phyloP scores from a whole-genome alignment of 345 rosid genomes.

The Rhizophora apiculata region DNA sequence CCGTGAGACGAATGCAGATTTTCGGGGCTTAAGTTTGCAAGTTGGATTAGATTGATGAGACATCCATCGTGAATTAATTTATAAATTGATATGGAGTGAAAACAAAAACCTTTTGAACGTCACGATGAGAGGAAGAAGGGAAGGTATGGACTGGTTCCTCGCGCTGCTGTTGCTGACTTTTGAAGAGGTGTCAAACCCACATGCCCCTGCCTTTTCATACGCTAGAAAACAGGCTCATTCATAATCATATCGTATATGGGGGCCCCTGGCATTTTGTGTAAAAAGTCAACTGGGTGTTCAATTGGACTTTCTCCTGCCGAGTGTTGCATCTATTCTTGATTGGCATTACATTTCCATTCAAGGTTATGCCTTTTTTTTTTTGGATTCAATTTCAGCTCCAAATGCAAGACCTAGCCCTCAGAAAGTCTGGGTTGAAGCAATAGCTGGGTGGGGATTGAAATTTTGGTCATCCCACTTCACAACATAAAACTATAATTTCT shows the following conservation, averaged over 20 bases:
- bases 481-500: too few species aligned
- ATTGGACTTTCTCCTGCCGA: not conserved
- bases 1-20: conserved; percentile 10
- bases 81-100: not conserved
- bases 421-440: too few species aligned
- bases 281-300: conserved; percentile 16
- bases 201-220: conserved; percentile 4
- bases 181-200: conserved; percentile 20
- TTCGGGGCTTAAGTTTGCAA: conserved; percentile 7
- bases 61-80: not conserved
- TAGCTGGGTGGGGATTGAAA: too few species aligned
- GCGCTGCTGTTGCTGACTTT: conserved; percentile 25
- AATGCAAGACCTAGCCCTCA: not conserved
- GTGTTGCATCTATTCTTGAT: conserved; percentile 10
- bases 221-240: not conserved
- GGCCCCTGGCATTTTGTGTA: not conserved
- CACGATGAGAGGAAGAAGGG: conserved; percentile 1
- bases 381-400: not conserved
- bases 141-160: not conserved
- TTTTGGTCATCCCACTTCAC: too few species aligned
- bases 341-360: not conserved
- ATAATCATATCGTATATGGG: not conserved
- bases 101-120: not conserved
- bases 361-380: not conserved
- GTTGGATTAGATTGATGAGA: not conserved